Percentiles rank a stretch among this genome's conserved stretches.
Conservation (phyloP, 2,329 filamentous ascomycete species). For the Kalaharituber pfeilii region DNA sequence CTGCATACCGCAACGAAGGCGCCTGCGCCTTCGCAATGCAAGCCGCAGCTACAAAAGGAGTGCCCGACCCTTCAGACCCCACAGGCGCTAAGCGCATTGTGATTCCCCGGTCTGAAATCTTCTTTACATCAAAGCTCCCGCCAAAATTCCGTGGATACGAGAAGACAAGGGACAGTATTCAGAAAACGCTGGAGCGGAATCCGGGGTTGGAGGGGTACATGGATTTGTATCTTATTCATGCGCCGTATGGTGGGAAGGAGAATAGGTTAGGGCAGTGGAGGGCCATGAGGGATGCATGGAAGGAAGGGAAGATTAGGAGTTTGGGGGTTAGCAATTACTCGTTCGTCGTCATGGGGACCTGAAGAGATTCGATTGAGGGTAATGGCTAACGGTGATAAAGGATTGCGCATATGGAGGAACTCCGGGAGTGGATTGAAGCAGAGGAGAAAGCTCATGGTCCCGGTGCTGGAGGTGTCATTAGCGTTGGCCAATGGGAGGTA, state of each 20-base stretch:
- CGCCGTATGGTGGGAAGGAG: slow-evolving; percentile 54
- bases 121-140: slow-evolving; percentile 65
- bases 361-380: no score
- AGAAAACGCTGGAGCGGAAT: slow-evolving; percentile 43
- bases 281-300: slow-evolving; percentile 58
- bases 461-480: slow-evolving; percentile 68
- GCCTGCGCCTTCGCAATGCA: slow-evolving; percentile 47
- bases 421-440: slow-evolving; percentile 44
- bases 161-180: slow-evolving; percentile 48
- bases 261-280: slow-evolving; percentile 56
- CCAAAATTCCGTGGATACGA: slow-evolving; percentile 51
- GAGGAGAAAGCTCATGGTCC: slow-evolving; percentile 50
- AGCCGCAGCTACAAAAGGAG: slow-evolving; percentile 35
- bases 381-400: no score
- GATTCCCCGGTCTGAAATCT: slow-evolving; percentile 56
- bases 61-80: no score
- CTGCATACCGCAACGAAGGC: slow-evolving; percentile 54
- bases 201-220: slow-evolving; percentile 60
- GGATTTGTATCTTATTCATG: slow-evolving; percentile 64
- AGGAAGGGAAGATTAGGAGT: slow-evolving; percentile 50
- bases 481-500: slow-evolving; percentile 58
- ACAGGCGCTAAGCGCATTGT: no score
- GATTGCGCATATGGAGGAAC: slow-evolving; percentile 37
- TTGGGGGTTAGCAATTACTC: slow-evolving; percentile 65
- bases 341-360: no score